A percentile compares a stretch with the other conserved stretches of the same genome.
phyloP scores from a whole-genome alignment of 495 filamentous ascomycete species.

The Physcia stellaris region DNA sequence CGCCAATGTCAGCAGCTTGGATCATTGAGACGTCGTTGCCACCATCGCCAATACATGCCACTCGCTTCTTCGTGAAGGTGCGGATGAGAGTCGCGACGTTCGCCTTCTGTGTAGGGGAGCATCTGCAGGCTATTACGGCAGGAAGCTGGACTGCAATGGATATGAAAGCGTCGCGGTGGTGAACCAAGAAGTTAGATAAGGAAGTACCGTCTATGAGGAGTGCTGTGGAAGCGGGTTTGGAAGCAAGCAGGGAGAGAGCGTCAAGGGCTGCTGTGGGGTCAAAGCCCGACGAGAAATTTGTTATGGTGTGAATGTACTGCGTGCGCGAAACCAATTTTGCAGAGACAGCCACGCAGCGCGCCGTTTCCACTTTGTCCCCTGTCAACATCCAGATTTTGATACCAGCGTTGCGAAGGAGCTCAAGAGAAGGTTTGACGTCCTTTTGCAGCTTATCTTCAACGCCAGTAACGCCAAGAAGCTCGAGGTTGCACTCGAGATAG shows the following conservation, averaged over 20 bases:
- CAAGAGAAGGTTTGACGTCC: conserved; percentile 88
- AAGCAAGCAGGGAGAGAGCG: conserved; percentile 73
- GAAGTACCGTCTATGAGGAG: conserved; percentile 93
- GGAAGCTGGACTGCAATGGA: conserved; percentile 76
- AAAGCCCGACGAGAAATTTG: conserved; percentile 40
- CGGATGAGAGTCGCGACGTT: conserved; percentile 87
- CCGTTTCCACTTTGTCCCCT: conserved; percentile 97
- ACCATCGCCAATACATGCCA: conserved; percentile 93
- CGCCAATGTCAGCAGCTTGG: conserved; percentile 91
- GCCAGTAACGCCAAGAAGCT: conserved; percentile 89
- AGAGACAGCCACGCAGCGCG: conserved; percentile 87
- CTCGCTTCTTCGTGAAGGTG: conserved; percentile 78
- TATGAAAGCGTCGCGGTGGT: conserved; percentile 77
- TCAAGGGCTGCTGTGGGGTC: conserved; percentile 54
- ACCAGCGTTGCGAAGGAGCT: conserved; percentile 93
- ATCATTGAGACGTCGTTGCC: conserved; percentile 99
- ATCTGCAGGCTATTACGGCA: conserved; percentile 90
- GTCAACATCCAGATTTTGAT: conserved; percentile 99
- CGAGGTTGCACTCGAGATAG: conserved; percentile 76
- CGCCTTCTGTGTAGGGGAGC: conserved; percentile 94
- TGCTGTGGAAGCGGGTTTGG: conserved; percentile 69
- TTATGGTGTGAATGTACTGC: conserved; percentile 90
- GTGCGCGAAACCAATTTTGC: conserved; percentile 88
- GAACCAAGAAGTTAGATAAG: conserved; percentile 63
- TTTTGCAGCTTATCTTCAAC: conserved; percentile 94